phyloP scores from a whole-genome alignment of 1,284 basidiomycete genomes.

The Stygiomarasmius scandens region DNA sequence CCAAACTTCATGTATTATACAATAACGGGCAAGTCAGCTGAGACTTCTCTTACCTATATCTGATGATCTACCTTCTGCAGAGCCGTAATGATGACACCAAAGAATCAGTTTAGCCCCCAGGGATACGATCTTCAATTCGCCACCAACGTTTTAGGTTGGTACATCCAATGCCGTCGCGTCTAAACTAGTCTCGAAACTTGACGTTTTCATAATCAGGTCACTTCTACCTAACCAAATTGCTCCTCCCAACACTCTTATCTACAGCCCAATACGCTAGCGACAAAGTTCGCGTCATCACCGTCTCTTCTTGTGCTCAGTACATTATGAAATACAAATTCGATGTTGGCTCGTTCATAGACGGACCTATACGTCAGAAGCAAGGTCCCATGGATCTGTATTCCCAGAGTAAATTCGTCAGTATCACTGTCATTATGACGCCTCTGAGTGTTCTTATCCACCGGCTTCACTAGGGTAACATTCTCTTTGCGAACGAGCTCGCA shows the following conservation, averaged over 20 bases:
- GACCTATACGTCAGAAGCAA: constrained; percentile 34
- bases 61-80: constrained; percentile 28
- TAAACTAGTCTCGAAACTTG: too few relatives aligned
- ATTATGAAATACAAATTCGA: constrained; percentile 25
- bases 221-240: constrained; percentile 35
- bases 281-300: constrained; percentile 48
- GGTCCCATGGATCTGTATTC: constrained; percentile 36
- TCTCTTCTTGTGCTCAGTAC: constrained; percentile 37
- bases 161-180: background rate
- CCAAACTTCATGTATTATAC: constrained; percentile 43
- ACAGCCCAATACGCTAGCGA: constrained; percentile 25
- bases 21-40: constrained; percentile 44
- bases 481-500: constrained; percentile 36
- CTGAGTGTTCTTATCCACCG: background rate
- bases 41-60: background rate
- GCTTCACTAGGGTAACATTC: constrained; percentile 35
- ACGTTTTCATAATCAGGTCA: constrained; percentile 19
- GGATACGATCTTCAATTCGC: constrained; percentile 60
- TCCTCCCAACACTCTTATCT: constrained; percentile 42
- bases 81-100: constrained; percentile 49
- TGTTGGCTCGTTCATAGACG: constrained; percentile 40
- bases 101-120: constrained; percentile 50
- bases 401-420: constrained; percentile 49
- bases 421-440: background rate
- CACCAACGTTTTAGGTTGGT: constrained; percentile 46